phyloP scores from a whole-genome alignment of 75 land plant genomes.

The Chamaecyparis obtusa region DNA sequence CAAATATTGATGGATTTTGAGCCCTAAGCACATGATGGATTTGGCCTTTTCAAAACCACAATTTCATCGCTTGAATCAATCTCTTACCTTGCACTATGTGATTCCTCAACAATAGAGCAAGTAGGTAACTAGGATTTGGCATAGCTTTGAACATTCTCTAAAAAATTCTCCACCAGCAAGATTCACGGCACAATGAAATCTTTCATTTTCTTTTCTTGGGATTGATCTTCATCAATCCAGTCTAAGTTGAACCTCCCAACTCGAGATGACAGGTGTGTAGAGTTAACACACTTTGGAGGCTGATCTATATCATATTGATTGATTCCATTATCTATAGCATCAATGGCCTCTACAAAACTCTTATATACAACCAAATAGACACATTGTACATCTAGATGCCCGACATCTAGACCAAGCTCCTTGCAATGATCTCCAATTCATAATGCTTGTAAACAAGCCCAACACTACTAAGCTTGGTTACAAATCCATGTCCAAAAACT shows the following conservation, averaged over 20 bases:
- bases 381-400: constrained; percentile 67
- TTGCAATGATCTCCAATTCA: constrained; percentile 93
- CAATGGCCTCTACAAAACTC: constrained; percentile 97
- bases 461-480: too few relatives aligned
- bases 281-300: constrained; percentile 79
- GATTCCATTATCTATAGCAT: constrained; percentile 95
- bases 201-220: constrained; percentile 80
- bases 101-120: constrained; percentile 71
- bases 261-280: constrained; percentile 80
- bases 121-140: constrained; percentile 93
- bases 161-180: constrained; percentile 88
- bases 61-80: constrained; percentile 84
- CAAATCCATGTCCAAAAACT: too few relatives aligned
- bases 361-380: constrained; percentile 79
- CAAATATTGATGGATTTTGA: too few relatives aligned
- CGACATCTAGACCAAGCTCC: constrained; percentile 67
- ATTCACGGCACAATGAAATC: constrained; percentile 73
- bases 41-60: constrained; percentile 18
- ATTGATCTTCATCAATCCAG: constrained; percentile 92
- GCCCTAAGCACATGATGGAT: too few relatives aligned
- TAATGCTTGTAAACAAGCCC: too few relatives aligned
- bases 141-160: constrained; percentile 69
- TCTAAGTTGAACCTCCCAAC: constrained; percentile 82
- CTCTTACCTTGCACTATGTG: constrained; percentile 46
- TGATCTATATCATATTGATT: constrained; percentile 82